phyloP scores from a whole-genome alignment of 2,329 filamentous ascomycete species.

The Aureobasidium subglaciale region DNA sequence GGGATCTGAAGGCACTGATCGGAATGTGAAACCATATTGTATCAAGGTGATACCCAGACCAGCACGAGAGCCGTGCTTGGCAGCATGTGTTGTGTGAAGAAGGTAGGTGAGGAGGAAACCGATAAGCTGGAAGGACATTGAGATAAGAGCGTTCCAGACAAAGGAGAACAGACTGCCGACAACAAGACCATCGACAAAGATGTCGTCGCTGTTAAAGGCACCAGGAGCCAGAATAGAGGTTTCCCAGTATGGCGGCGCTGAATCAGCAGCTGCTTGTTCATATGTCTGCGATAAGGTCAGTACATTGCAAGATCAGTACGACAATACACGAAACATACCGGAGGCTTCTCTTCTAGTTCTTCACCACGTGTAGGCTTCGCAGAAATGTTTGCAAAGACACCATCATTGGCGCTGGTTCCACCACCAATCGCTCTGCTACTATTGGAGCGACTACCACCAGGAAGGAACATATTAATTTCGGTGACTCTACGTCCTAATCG shows the following conservation, averaged over 20 bases:
- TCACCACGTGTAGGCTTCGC: slow-evolving; percentile 80
- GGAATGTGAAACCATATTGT: slow-evolving; percentile 96
- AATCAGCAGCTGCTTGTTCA: slow-evolving; percentile 94
- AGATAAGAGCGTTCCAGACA: slow-evolving; percentile 92
- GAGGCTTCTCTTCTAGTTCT: slow-evolving; percentile 83
- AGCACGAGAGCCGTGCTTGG: slow-evolving; percentile 92
- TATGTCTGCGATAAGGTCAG: slow-evolving; percentile 60
- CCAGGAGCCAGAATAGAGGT: slow-evolving; percentile 94
- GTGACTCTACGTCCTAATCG: slow-evolving; percentile 44
- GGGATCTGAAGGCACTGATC: slow-evolving; percentile 12
- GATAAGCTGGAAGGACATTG: slow-evolving; percentile 93
- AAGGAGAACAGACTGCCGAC: slow-evolving; percentile 84
- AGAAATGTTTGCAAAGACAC: slow-evolving; percentile 90
- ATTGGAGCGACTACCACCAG: slow-evolving; percentile 22
- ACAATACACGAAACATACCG: slow-evolving; percentile 53
- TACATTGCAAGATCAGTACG: neutral
- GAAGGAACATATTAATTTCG: slow-evolving; percentile 47
- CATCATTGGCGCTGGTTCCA: slow-evolving; percentile 70
- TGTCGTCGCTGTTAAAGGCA: slow-evolving; percentile 81
- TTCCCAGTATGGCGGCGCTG: slow-evolving; percentile 97
- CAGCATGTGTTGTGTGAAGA: slow-evolving; percentile 93
- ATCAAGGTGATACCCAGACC: slow-evolving; percentile 92
- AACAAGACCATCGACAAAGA: slow-evolving; percentile 93
- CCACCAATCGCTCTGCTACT: slow-evolving; percentile 56
- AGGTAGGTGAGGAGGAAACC: slow-evolving; percentile 98